These are phyloP conservation scores for Fusarium sp. DNA, from an alignment of 2,329 filamentous ascomycete species.

Conservation along the genomic window DNA sequence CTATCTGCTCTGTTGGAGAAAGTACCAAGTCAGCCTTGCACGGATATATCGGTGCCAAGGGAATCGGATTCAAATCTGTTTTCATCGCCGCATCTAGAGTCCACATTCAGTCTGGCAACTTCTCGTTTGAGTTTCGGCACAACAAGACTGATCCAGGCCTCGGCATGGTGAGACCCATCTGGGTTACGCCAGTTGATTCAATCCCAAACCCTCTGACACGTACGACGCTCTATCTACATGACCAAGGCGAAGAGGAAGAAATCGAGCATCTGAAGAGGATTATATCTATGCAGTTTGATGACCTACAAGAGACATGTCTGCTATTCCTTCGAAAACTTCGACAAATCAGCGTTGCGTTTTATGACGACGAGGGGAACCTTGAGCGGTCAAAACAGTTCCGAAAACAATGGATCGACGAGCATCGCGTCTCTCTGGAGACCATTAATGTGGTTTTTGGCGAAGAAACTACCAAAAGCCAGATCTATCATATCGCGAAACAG, in stretches of 20 bases:
- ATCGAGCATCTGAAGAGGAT: not conserved
- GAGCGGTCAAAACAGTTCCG: constrained; percentile 5
- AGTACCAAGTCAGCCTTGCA: constrained; percentile 26
- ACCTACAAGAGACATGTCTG: constrained; percentile 9
- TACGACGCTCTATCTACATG: constrained; percentile 24
- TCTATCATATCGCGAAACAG: constrained; percentile 25
- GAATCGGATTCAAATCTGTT: constrained; percentile 32
- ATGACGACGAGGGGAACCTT: not conserved
- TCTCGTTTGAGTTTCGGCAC: constrained; percentile 32
- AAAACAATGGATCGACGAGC: constrained; percentile 1
- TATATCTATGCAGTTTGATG: constrained; percentile 13
- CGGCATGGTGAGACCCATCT: constrained; percentile 29
- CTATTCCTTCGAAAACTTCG: constrained; percentile 26
- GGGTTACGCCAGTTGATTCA: not conserved
- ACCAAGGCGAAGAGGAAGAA: constrained; percentile 3
- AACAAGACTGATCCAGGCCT: constrained; percentile 5
- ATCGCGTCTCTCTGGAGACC: constrained; percentile 12
- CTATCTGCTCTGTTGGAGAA: constrained; percentile 30
- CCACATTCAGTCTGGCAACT: constrained; percentile 30
- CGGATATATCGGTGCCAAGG: constrained; percentile 33
- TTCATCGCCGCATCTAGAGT: constrained; percentile 27
- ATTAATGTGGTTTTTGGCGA: not conserved
- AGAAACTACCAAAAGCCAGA: not conserved
- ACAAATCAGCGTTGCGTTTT: constrained; percentile 13
- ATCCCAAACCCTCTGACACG: constrained; percentile 15